Base-by-base conservation (phyloP, 2,329 filamentous ascomycete species). In the Curvularia sp. region DNA sequence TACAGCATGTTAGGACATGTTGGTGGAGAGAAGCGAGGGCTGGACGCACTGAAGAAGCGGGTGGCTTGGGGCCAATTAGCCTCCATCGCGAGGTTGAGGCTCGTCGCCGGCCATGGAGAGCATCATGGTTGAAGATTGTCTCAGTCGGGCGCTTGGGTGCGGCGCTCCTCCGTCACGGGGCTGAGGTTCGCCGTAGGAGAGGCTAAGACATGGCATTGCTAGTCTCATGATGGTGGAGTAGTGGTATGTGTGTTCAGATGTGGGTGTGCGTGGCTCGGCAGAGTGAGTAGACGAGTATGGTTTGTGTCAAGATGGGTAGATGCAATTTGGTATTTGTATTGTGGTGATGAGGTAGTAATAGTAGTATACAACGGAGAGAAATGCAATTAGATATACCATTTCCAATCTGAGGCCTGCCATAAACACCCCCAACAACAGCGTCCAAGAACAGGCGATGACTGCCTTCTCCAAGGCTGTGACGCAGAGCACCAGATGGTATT, bases 131-230 rank as follows among this genome's bases (percentile, higher is more conserved):
- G 64, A 55, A 28, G 62, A 62, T 56, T 57, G 51, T 55, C 53
- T 59, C 36, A 60, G 56, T 59, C 51, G 50, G 27, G 60, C 54
- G 51, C 67, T 55, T 60, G 64, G 69, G 52, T 68, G 68, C 10
- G 71, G 73, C 34, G 72, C 68, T 25, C 74, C 73, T 1, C 74
- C 74, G 67, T 76, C 73, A 13, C 74, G 61, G 2, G 74, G 72
- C 50, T 73, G 66, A 34, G 65, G 63, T 45, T 70, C 66, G 45
- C 54, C 38, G 62, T 58, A 61, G 59, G 45, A 41, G 53, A 60
- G 47, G 46, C 13, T 42, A 15, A 42, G 48, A 55, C 43, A 63
- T 46, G 55, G 54, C 59, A 28, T 19, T 57, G 32, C 50, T 34
- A 71, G 23, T 53, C 56, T 49, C 69, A 71, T 72, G 50, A 52